Base-by-base conservation (phyloP, 164 flowering plant genomes). In the Hamamelis virginiana region DNA sequence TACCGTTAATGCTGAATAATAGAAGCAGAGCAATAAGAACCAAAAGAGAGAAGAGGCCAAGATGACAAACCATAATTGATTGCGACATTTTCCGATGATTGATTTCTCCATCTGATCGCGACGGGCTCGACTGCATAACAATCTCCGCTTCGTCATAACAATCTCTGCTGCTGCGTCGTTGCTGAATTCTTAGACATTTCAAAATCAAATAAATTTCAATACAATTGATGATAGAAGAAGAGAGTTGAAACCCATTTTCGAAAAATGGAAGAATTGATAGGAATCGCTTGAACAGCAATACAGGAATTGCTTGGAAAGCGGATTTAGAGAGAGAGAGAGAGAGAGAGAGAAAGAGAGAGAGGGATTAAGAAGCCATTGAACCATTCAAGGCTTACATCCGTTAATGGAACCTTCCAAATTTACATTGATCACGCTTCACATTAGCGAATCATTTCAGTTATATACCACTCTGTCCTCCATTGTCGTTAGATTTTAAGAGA, bases 1-100 rank as follows among this genome's bases (percentile, higher is more conserved):
- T 50, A 59, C 33, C 8, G 56, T 9, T 9, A 67, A 59, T 44
- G 67, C 65, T 4, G 74, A 73, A 45, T 55, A 68, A 71, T 70
- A 66, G 18, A 76, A 64, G 68, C 66, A 82, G 64, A 83, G 38
- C 70, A 82, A 66, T 2, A 68, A n/a, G 21, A 75, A 59, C 78
- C 81, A 85, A 1, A 80, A 56, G 9, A 78, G 28, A 21, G 81
- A 74, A 5, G 71, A 62, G 21, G 74, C 66, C 1, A 67, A 72
- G 25, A 78, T 51, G 3, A 76, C 59, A 22, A 80, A 78, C 84
- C 82, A 78, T 66, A 72, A 61, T 48, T 64, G 74, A 18, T 23
- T 76, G 18, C 75, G 68, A 15, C 63, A 70, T 51, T 58, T 74
- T 62, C 59, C 73, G 19, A 64, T 71, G 65, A 22, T 58, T n/a